Evolutionary conservation across 768 basidiomycete genomes (phyloP).

Genomic region (Ramaria rubella): DNA sequence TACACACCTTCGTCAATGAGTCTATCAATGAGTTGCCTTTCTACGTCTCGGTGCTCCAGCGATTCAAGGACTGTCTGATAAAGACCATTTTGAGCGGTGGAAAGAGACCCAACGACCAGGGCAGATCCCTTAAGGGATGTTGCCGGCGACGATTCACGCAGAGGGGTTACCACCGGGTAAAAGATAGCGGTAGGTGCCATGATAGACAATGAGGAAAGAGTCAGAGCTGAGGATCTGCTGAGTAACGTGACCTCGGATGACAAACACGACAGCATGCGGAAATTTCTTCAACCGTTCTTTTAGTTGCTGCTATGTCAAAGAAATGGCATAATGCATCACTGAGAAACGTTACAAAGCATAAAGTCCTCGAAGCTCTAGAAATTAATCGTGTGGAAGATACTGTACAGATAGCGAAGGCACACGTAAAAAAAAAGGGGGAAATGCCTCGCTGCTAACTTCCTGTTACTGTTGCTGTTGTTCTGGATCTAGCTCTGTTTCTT

Average conservation of each 20-base stretch:
- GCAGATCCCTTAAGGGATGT: conserved; percentile 37
- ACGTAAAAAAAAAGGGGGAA: neutral
- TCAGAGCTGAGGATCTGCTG: neutral
- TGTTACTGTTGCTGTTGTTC: conserved; percentile 1
- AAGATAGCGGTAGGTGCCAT: conserved; percentile 64
- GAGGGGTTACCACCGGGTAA: conserved; percentile 6
- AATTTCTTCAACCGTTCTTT: neutral
- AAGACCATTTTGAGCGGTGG: conserved; percentile 71
- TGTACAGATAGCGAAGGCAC: neutral
- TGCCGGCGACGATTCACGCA: conserved; percentile 11
- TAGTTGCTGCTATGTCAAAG: too few relatives aligned
- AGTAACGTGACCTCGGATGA: neutral
- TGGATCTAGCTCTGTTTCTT: neutral
- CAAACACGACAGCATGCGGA: neutral
- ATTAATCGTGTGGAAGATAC: too few relatives aligned
- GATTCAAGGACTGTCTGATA: conserved; percentile 64
- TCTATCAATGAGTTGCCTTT: conserved; percentile 78
- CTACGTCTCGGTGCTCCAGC: conserved; percentile 41
- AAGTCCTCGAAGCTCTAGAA: too few relatives aligned
- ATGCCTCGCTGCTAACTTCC: neutral
- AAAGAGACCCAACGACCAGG: conserved; percentile 71
- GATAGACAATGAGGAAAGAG: conserved; percentile 15
- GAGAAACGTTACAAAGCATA: too few relatives aligned
- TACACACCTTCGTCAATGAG: conserved; percentile 70
- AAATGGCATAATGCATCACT: too few relatives aligned